These are phyloP conservation scores for Talaromyces sp. DNA, from an alignment of 2,329 filamentous ascomycete species.

Conservation along the genomic window DNA sequence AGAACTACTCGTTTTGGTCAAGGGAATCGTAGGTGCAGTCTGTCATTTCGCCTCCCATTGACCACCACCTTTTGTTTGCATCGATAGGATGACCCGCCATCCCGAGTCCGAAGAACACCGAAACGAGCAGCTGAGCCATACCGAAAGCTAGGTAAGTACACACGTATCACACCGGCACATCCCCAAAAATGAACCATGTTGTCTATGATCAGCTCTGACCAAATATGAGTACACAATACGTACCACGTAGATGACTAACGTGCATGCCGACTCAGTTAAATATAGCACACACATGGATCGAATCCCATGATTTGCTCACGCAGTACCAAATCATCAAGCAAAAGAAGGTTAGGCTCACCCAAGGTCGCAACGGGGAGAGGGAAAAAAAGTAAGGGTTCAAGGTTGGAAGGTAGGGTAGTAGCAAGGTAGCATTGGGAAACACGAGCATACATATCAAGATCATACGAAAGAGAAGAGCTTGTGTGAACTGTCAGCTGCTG, in stretches of 20 bases:
- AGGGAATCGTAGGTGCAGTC: background rate
- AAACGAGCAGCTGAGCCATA: background rate
- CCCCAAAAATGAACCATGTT: background rate
- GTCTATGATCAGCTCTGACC: background rate
- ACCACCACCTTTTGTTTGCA: background rate
- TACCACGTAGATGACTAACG: too few relatives aligned
- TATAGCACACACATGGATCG: background rate
- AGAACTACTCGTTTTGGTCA: too few relatives aligned
- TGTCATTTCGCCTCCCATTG: background rate
- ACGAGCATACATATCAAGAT: background rate
- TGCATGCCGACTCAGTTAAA: background rate
- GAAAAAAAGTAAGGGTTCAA: background rate
- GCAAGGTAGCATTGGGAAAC: slow-evolving; percentile 6
- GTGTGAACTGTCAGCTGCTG: slow-evolving; percentile 3
- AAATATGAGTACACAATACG: background rate
- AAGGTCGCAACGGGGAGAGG: background rate
- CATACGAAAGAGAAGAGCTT: background rate
- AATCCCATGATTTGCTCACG: slow-evolving; percentile 10
- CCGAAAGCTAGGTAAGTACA: background rate
- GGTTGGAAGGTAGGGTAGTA: slow-evolving; percentile 4
- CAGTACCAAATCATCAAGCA: slow-evolving; percentile 1
- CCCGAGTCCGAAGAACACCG: background rate
- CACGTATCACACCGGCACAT: background rate
- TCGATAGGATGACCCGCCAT: background rate
- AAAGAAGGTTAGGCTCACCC: background rate